Evolutionary conservation across 2,329 filamentous ascomycete genomes (phyloP).

Genomic region (Cytospora piceicola): DNA sequence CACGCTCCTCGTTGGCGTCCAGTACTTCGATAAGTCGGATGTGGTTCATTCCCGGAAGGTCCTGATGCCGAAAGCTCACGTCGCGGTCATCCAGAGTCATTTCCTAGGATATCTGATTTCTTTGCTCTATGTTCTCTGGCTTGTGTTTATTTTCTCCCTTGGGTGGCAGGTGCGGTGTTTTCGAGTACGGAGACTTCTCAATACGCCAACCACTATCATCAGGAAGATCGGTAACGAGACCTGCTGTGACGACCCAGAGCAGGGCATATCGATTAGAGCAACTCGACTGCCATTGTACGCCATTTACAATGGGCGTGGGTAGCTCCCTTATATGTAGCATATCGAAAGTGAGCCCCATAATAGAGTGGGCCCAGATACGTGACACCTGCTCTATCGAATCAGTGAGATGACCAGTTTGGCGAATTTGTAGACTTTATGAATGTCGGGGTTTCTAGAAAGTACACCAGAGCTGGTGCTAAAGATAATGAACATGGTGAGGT

Average conservation of each 20-base stretch:
- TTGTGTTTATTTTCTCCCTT: not conserved
- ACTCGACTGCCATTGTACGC: too few species aligned
- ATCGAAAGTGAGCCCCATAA: too few species aligned
- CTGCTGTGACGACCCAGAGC: too few species aligned
- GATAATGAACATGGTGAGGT: not conserved
- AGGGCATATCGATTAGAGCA: too few species aligned
- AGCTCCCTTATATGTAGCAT: too few species aligned
- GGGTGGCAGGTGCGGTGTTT: not conserved
- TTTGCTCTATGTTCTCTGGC: not conserved
- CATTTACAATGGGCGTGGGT: too few species aligned
- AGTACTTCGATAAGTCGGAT: not conserved
- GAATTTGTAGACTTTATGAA: too few species aligned
- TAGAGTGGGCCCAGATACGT: too few species aligned
- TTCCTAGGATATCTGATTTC: not conserved
- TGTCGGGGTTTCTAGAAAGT: too few species aligned
- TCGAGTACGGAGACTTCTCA: not conserved
- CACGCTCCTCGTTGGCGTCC: not conserved
- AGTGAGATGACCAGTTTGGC: too few species aligned
- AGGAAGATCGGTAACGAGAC: not conserved
- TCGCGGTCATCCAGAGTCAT: not conserved
- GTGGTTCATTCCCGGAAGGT: not conserved
- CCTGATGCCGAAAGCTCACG: not conserved
- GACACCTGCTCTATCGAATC: too few species aligned
- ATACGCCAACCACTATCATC: not conserved
- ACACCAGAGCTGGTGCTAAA: not conserved